phyloP scores from a whole-genome alignment of 345 rosid genomes.

The Noccaea caerulescens region DNA sequence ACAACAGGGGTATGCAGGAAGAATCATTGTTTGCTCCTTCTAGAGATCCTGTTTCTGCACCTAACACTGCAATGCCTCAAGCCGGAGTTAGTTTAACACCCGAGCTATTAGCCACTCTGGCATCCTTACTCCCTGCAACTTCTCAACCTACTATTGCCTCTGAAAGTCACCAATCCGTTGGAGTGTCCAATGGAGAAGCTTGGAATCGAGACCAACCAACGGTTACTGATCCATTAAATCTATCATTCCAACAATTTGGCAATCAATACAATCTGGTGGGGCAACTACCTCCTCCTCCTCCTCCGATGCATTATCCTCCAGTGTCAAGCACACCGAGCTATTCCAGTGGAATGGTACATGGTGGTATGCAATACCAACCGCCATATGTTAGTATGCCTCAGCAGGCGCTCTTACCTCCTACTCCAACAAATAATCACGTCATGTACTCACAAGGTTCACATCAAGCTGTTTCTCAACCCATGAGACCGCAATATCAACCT shows the following conservation, averaged over 20 bases:
- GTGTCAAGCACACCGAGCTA: slow-evolving; percentile 47
- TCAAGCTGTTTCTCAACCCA: slow-evolving; percentile 54
- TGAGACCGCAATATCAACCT: slow-evolving; percentile 60
- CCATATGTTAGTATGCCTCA: slow-evolving; percentile 50
- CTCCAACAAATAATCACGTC: slow-evolving; percentile 46
- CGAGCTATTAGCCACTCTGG: slow-evolving; percentile 78
- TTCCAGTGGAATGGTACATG: slow-evolving; percentile 50
- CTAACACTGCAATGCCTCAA: slow-evolving; percentile 51
- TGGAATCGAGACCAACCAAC: slow-evolving; percentile 55
- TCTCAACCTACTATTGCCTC: slow-evolving; percentile 50
- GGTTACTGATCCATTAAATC: slow-evolving; percentile 49
- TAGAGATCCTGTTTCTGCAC: slow-evolving; percentile 45
- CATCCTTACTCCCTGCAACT: slow-evolving; percentile 66
- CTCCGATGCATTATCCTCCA: slow-evolving; percentile 52
- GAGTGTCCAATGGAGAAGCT: slow-evolving; percentile 45
- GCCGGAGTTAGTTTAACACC: slow-evolving; percentile 76
- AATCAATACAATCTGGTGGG: slow-evolving; percentile 55
- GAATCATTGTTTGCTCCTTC: slow-evolving; percentile 47
- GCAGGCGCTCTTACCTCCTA: slow-evolving; percentile 50
- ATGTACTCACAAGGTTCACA: slow-evolving; percentile 61
- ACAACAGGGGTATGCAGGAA: slow-evolving; percentile 51
- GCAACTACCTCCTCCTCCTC: slow-evolving; percentile 51
- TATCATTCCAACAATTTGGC: slow-evolving; percentile 52
- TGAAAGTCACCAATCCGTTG: slow-evolving; percentile 53
- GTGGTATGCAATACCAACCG: slow-evolving; percentile 53